These are phyloP conservation scores for Neobulgaria alba DNA, from an alignment of 2,329 filamentous ascomycete genomes.

Conservation along the genomic window DNA sequence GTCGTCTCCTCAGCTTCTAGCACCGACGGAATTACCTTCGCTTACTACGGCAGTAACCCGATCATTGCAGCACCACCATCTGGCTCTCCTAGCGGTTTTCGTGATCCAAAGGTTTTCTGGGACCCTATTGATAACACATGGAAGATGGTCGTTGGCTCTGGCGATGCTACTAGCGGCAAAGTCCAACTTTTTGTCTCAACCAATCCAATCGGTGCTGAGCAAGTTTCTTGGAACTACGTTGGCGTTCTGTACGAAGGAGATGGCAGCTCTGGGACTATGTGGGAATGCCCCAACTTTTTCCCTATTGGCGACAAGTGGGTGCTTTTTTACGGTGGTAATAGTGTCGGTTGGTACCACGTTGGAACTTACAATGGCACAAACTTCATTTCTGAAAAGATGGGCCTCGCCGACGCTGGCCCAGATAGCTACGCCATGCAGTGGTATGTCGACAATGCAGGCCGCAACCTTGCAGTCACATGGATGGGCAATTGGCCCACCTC, in stretches of 20 bases:
- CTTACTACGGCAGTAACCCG: slow-evolving; percentile 48
- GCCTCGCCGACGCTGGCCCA: slow-evolving; percentile 35
- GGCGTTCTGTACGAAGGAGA: slow-evolving; percentile 30
- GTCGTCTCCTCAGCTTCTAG: slow-evolving; percentile 54
- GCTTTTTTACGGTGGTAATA: slow-evolving; percentile 43
- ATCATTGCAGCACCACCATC: slow-evolving; percentile 44
- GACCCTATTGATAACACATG: slow-evolving; percentile 40
- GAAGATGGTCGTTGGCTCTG: slow-evolving; percentile 47
- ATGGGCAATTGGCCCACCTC: slow-evolving; percentile 41
- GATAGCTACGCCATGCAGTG: slow-evolving; percentile 24
- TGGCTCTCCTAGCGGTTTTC: slow-evolving; percentile 37
- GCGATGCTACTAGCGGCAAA: slow-evolving; percentile 38
- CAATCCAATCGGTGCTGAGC: slow-evolving; percentile 33
- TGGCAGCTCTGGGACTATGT: slow-evolving; percentile 34
- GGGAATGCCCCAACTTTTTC: slow-evolving; percentile 43
- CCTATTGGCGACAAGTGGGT: slow-evolving; percentile 30
- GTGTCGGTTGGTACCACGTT: slow-evolving; percentile 43
- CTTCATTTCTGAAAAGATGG: slow-evolving; percentile 32
- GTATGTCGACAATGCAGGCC: slow-evolving; percentile 26
- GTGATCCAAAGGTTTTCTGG: slow-evolving; percentile 56
- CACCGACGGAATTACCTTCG: slow-evolving; percentile 48
- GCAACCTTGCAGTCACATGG: slow-evolving; percentile 43
- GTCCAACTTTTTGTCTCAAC: slow-evolving; percentile 50
- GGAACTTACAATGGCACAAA: slow-evolving; percentile 54
- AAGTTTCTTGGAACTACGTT: slow-evolving; percentile 49